Base-by-base conservation (phyloP, 2,329 filamentous ascomycete genomes). In the Aspergillus bombycis region DNA sequence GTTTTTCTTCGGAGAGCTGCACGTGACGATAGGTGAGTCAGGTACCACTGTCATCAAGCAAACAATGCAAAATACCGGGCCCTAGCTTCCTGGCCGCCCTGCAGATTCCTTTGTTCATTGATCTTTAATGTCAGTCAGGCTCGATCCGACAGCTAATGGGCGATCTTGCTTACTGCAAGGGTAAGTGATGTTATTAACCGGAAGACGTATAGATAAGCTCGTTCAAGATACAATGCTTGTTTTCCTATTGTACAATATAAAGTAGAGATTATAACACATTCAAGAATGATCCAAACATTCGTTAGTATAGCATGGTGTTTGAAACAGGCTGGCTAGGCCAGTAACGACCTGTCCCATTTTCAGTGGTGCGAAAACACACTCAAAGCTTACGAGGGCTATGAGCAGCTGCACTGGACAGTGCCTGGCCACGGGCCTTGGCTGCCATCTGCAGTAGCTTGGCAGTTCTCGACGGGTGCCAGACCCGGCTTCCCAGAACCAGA, bases 401-500 rank as follows among this genome's bases (percentile, higher is more conserved):
- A 10, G 70, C 60, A 53, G 73, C 66, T 16, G 70, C 66, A 38
- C 57, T 67, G 7, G 72, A 68, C 5, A 71, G 53, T 41, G 73
- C 66, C 57, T 74, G 73, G 30, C 71, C 65, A 48, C 71, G 75
- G 53, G 72, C 74, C 65, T 79, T 80, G n/a, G 67, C 70, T n/a
- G 77, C 77, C 72, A 79, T 76, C 66, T 80, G 77, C 58, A 93
- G 79, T 64, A 91, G 74, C 60, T 82, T 84, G 57, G 90, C 78
- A 1, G 88, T 88, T 34, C 88, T 82, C 68, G 84, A 88, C 1
- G 93, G 91, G 59, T 94, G 84, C 80, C 91, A 91, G 61, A 96
- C 79, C 46, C 93, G 85, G 71, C 90, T 93, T 12, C 91, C 92
- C 43, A 97, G 82, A 1, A 97, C 85, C 26, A 97, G 82, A 0